phyloP scores from a whole-genome alignment of 768 basidiomycete species.

The Trametes elegans region DNA sequence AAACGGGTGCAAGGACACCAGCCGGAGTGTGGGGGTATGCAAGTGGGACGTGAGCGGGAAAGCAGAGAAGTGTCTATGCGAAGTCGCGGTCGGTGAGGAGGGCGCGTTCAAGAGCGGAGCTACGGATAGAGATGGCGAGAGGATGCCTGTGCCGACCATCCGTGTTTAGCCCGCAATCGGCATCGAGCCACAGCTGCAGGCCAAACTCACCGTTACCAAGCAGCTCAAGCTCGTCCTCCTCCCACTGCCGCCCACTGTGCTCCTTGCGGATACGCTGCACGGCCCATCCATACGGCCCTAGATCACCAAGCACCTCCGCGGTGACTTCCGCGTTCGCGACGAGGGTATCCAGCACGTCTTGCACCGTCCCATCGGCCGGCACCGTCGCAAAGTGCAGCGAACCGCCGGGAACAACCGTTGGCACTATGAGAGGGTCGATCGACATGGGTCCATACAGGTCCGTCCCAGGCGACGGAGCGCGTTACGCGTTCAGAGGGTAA shows the following conservation, averaged over 20 bases:
- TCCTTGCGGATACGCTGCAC: slow-evolving; percentile 64
- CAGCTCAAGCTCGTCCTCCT: slow-evolving; percentile 63
- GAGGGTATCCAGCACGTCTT: slow-evolving; percentile 59
- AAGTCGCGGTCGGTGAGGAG: slow-evolving; percentile 32
- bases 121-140: slow-evolving; percentile 44
- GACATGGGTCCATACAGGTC: slow-evolving; percentile 35
- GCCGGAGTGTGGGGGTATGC: slow-evolving; percentile 61
- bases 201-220: slow-evolving; percentile 62
- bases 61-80: slow-evolving; percentile 60
- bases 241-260: slow-evolving; percentile 61
- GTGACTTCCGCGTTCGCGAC: slow-evolving; percentile 47
- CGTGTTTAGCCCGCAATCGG: too few species aligned
- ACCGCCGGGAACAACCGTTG: slow-evolving; percentile 56
- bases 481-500: slow-evolving; percentile 2
- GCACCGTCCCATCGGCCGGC: slow-evolving; percentile 47
- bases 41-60: slow-evolving; percentile 69
- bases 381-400: slow-evolving; percentile 64
- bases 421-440: slow-evolving; percentile 48
- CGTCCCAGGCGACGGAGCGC: slow-evolving; percentile 9
- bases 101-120: slow-evolving; percentile 51
- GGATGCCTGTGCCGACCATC: slow-evolving; percentile 49
- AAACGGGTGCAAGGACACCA: slow-evolving; percentile 67
- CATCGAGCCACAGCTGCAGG: too few species aligned
- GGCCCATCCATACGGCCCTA: slow-evolving; percentile 63
- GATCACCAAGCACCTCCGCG: slow-evolving; percentile 53